phyloP scores from a whole-genome alignment of 495 filamentous ascomycete genomes.

The Pseudevernia furfuracea region DNA sequence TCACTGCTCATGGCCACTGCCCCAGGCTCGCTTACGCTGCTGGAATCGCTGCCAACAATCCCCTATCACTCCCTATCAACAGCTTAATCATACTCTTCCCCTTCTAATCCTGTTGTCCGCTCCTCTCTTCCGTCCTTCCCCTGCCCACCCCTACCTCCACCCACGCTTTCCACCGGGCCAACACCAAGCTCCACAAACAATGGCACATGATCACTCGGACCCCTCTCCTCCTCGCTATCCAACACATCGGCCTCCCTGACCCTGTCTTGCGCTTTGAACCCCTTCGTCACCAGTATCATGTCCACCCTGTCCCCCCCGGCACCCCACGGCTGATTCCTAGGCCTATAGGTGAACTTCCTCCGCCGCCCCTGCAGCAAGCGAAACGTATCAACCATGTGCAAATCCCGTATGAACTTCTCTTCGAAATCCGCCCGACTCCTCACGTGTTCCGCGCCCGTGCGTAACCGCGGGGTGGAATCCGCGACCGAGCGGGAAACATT shows the following conservation, averaged over 20 bases:
- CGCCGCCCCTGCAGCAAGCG: slow-evolving; percentile 23
- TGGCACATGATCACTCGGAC: slow-evolving; percentile 35
- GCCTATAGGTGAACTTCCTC: slow-evolving; percentile 32
- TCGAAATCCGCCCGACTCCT: slow-evolving; percentile 44
- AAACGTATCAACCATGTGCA: slow-evolving; percentile 30
- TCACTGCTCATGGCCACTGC: background rate
- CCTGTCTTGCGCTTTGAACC: slow-evolving; percentile 11
- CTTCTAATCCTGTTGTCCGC: background rate
- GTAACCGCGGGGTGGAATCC: slow-evolving; percentile 41
- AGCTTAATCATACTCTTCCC: background rate
- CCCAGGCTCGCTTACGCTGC: background rate
- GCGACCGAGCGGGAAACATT: slow-evolving; percentile 38
- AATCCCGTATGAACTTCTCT: slow-evolving; percentile 37
- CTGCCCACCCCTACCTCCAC: background rate
- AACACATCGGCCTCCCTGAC: slow-evolving; percentile 30
- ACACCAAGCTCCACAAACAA: slow-evolving; percentile 26
- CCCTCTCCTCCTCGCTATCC: slow-evolving; percentile 31
- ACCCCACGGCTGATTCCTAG: slow-evolving; percentile 31
- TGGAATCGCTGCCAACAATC: background rate
- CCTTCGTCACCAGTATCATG: slow-evolving; percentile 29
- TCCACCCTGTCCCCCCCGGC: slow-evolving; percentile 36
- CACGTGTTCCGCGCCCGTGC: slow-evolving; percentile 39
- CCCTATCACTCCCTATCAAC: background rate
- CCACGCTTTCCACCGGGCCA: background rate
- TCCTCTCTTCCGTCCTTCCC: background rate